A percentile compares a stretch with the other conserved stretches of the same genome.
Conservation (phyloP, 768 basidiomycete species). For the Russula foetens region DNA sequence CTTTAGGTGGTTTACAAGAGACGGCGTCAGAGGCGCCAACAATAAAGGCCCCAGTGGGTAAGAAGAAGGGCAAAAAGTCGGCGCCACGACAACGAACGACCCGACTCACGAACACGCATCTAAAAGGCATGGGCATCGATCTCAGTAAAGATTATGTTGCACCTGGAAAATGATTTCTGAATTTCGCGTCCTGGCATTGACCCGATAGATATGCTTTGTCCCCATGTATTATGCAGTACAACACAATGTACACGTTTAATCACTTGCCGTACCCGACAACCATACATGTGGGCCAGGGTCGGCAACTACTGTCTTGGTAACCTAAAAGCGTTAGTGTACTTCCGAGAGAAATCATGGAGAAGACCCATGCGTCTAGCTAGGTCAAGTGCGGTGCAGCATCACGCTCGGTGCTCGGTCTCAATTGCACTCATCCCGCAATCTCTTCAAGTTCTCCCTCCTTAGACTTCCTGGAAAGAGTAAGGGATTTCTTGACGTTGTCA, state of each 20-base stretch:
- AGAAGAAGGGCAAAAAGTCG: slow-evolving; percentile 76
- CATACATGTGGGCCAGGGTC: no score
- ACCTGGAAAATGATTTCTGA: slow-evolving; percentile 21
- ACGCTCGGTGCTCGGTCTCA: no score
- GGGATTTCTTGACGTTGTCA: no score
- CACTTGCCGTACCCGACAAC: neutral
- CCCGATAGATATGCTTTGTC: neutral
- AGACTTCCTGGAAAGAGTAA: no score
- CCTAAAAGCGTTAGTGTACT: no score
- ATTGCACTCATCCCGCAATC: no score
- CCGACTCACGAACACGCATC: slow-evolving; percentile 83
- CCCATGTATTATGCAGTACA: neutral
- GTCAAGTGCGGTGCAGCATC: no score
- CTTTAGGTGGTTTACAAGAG: slow-evolving; percentile 68
- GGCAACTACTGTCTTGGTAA: no score
- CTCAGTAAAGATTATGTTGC: slow-evolving; percentile 62
- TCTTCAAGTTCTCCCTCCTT: no score
- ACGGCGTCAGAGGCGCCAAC: slow-evolving; percentile 56
- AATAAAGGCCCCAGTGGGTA: slow-evolving; percentile 45
- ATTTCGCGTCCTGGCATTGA: neutral
- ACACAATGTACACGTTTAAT: neutral
- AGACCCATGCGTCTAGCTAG: no score
- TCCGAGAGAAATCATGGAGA: no score
- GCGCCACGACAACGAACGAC: slow-evolving; percentile 67
- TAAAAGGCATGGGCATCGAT: slow-evolving; percentile 74